Evolutionary conservation across 176 grass and related monocot species (phyloP).

Genomic region (Bothriochloa decipiens): DNA sequence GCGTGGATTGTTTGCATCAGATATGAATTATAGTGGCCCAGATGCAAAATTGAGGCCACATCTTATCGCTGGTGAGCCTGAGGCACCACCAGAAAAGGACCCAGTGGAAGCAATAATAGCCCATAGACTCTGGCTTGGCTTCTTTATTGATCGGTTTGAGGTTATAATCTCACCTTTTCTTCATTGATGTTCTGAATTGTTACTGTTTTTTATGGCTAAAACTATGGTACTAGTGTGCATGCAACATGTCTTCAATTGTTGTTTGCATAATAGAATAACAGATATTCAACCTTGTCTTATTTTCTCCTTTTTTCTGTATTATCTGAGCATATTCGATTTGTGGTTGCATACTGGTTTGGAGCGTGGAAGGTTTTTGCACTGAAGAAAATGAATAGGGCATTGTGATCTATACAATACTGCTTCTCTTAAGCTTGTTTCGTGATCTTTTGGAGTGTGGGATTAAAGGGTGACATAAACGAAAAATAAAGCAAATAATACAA

Average conservation of each 20-base stretch:
- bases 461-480: background rate
- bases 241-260: conserved; percentile 16
- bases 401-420: conserved; percentile 14
- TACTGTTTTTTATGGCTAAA: conserved; percentile 9
- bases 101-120: conserved; percentile 94
- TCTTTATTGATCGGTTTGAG: conserved; percentile 99
- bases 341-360: background rate
- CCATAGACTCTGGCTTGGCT: conserved; percentile 97
- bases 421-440: background rate
- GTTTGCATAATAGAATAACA: background rate
- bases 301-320: background rate
- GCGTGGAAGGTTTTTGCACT: background rate
- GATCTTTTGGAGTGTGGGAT: background rate
- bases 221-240: conserved; percentile 2
- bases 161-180: conserved; percentile 55
- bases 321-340: background rate
- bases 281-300: background rate
- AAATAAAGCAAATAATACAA: conserved; percentile 4
- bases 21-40: conserved; percentile 93
- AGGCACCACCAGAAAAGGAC: conserved; percentile 83
- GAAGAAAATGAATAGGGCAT: conserved; percentile 1
- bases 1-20: conserved; percentile 91
- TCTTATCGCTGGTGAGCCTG: conserved; percentile 93
- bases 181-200: conserved; percentile 44
- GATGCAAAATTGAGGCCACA: conserved; percentile 97